These are phyloP conservation scores for Myxozyma lipomycoides DNA, from an alignment of 805 yeast species.

Conservation along the genomic window DNA sequence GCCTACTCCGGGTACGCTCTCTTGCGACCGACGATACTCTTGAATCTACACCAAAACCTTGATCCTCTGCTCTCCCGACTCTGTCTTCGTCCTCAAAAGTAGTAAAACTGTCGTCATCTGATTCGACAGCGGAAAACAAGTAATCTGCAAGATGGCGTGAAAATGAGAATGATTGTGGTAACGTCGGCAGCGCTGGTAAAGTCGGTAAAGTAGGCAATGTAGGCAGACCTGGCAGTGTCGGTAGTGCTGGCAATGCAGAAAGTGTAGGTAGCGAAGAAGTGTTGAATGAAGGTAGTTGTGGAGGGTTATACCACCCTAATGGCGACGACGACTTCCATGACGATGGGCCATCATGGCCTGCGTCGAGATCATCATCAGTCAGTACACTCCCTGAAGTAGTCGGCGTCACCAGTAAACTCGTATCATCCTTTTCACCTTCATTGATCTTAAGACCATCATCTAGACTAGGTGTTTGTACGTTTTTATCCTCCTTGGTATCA, in stretches of 20 bases:
- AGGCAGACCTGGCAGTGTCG: neutral
- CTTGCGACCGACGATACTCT: neutral
- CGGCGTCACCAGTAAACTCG: constrained; percentile 2
- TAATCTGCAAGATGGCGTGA: constrained; percentile 22
- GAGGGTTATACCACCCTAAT: neutral
- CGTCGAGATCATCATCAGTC: constrained; percentile 1
- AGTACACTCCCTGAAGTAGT: constrained; percentile 1
- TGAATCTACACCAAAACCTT: neutral
- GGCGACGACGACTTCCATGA: neutral
- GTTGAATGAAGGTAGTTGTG: neutral
- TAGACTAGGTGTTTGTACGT: constrained; percentile 14
- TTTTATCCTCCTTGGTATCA: no score
- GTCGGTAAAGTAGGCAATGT: neutral
- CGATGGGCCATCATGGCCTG: neutral
- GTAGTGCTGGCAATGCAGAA: constrained; percentile 3
- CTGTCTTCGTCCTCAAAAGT: neutral
- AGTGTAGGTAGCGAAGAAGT: neutral
- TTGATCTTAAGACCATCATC: neutral
- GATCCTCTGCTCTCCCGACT: neutral
- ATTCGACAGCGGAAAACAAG: constrained; percentile 11
- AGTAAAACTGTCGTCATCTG: neutral
- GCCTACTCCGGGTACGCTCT: neutral
- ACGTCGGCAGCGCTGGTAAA: constrained; percentile 3
- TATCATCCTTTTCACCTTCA: neutral
- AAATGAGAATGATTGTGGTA: constrained; percentile 15